Conservation (phyloP, 495 filamentous ascomycete species). For the Talaromyces adpressus region DNA sequence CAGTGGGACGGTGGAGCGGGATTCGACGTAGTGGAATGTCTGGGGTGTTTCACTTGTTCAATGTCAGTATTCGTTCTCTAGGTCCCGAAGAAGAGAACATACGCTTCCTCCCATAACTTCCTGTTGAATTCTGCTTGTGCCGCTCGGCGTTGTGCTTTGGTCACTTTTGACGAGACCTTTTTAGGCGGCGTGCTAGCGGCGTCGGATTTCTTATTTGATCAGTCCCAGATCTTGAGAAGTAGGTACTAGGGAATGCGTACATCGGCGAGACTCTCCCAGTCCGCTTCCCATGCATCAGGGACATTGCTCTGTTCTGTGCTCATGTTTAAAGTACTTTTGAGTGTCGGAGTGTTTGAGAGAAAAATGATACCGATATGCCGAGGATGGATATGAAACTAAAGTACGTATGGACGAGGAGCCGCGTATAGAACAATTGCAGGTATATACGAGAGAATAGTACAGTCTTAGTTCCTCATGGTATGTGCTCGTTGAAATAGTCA, state of each 20-base stretch:
- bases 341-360: not conserved
- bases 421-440: not conserved
- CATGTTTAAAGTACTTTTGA: slow-evolving; percentile 29
- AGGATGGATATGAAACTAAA: not conserved
- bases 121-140: slow-evolving; percentile 76
- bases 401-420: not conserved
- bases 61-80: not conserved
- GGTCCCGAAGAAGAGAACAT: slow-evolving; percentile 22
- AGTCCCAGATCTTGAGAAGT: too few species aligned
- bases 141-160: slow-evolving; percentile 70
- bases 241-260: slow-evolving; percentile 36
- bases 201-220: slow-evolving; percentile 24
- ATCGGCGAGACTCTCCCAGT: slow-evolving; percentile 79
- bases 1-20: slow-evolving; percentile 59
- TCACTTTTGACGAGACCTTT: slow-evolving; percentile 47
- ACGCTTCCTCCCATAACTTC: slow-evolving; percentile 86
- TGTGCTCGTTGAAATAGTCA: not conserved
- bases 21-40: slow-evolving; percentile 65
- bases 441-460: not conserved
- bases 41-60: slow-evolving; percentile 50
- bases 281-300: slow-evolving; percentile 85
- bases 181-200: slow-evolving; percentile 31
- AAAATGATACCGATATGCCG: not conserved
- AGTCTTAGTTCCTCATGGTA: not conserved
- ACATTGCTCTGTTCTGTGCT: slow-evolving; percentile 43